phyloP scores from a whole-genome alignment of 2,329 filamentous ascomycete genomes.

The Ceratocystis papillata region DNA sequence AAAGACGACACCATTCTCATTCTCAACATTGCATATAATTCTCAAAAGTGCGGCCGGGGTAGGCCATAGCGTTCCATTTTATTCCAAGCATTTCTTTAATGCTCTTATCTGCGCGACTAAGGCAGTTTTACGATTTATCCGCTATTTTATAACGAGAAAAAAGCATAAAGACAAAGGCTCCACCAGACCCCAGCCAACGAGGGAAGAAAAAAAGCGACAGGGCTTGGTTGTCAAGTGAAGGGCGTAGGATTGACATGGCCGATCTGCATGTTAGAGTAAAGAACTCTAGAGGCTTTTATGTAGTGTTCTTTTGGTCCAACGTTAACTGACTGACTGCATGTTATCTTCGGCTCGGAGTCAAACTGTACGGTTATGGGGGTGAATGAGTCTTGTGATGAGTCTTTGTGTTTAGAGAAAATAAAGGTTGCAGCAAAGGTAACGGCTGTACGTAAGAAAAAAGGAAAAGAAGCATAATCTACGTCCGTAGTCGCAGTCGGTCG shows the following conservation, averaged over 20 bases:
- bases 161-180: neutral
- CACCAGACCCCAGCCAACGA: neutral
- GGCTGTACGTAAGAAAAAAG: neutral
- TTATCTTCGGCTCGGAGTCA: neutral
- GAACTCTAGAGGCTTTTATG: neutral
- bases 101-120: neutral
- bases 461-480: neutral
- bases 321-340: neutral
- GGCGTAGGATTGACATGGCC: constrained; percentile 19
- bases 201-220: neutral
- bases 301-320: constrained; percentile 10
- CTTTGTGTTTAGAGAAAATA: neutral
- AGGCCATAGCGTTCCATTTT: neutral
- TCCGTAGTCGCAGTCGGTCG: neutral
- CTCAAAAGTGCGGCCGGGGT: neutral
- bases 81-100: neutral
- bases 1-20: neutral
- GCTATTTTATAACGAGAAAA: neutral
- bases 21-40: neutral
- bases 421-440: neutral
- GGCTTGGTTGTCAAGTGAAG: constrained; percentile 20
- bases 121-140: neutral
- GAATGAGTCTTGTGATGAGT: constrained; percentile 12
- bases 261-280: constrained; percentile 1
- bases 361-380: neutral